phyloP scores from a whole-genome alignment of 2,329 filamentous ascomycete species.

The Pyrenochaeta sp. region DNA sequence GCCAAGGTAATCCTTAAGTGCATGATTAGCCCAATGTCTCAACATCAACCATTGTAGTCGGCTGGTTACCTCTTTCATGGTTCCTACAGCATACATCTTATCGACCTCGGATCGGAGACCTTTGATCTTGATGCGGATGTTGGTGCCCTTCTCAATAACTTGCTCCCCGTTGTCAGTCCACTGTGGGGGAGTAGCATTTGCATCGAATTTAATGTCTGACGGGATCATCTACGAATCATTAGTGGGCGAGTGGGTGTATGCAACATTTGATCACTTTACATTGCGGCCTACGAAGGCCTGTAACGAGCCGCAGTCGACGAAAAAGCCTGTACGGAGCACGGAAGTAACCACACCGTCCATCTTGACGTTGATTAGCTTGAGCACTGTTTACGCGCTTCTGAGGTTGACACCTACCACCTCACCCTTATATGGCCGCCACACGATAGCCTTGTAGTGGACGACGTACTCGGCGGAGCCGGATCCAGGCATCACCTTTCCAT shows the following conservation, averaged over 20 bases:
- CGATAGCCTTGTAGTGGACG: constrained; percentile 92
- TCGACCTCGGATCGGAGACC: constrained; percentile 93
- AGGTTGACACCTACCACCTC: constrained; percentile 77
- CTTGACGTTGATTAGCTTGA: constrained; percentile 58
- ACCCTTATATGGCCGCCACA: constrained; percentile 97
- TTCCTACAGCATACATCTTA: constrained; percentile 96
- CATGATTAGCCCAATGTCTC: constrained; percentile 18
- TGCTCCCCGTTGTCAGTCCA: constrained; percentile 96
- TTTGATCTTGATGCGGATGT: constrained; percentile 92
- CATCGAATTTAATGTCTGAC: constrained; percentile 89
- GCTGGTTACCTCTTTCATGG: constrained; percentile 77
- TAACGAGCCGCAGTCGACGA: constrained; percentile 80
- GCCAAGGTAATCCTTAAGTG: constrained; percentile 51
- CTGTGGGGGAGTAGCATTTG: constrained; percentile 94
- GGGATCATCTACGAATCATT: constrained; percentile 76
- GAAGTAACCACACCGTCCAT: constrained; percentile 93
- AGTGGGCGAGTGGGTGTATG: constrained; percentile 26
- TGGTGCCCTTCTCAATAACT: constrained; percentile 91
- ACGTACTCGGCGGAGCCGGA: constrained; percentile 94
- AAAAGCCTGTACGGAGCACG: constrained; percentile 92
- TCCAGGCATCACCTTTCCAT: constrained; percentile 89
- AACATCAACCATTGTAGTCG: constrained; percentile 2
- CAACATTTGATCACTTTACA: constrained; percentile 62
- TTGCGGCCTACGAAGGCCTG: constrained; percentile 82
- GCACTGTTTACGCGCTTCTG: not conserved